Base-by-base conservation (phyloP, 2,329 filamentous ascomycete species). In the Rutstroemia sp. region DNA sequence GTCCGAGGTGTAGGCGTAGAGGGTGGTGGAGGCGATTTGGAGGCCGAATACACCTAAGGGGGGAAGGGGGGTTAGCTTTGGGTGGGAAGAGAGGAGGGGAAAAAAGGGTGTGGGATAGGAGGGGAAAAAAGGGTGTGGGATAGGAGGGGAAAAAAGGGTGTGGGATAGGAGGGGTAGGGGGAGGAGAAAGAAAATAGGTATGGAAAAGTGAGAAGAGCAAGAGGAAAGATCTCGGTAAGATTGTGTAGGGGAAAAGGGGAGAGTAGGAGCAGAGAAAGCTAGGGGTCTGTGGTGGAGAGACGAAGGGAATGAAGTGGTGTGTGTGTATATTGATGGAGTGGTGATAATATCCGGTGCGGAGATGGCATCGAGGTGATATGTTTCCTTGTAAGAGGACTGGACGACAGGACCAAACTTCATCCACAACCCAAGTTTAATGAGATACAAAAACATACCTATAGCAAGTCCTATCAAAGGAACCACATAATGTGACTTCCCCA, bases 1-100 rank as follows among this genome's bases (percentile, higher is more conserved):
- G 48, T 68, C 66, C 2, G 62, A 63, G 8, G 65, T 57, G 48
- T 68, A 68, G 19, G 65, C 57, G 38, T 68, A 68, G 14, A 68
- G 61, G 6, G 58, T 62, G 1, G 66, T 68, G 19, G 51, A 58
- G 1, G 62, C 58, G 23, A 68, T 67, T 34, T 68, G 66, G 3
- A 68, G 58, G 0, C 66, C 66, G 54, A 68, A 66, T 14, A 64
- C 45, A 16, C 52, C 52, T 55, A 16, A 5, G 61, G 2, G 39
- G 2, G 39, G 39, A 19, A 8, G 39, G 1, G 9, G 39, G 39
- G 39, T 41, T 14, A n/a, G n/a, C n/a, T n/a, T n/a, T n/a, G n/a
- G n/a, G n/a, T n/a, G n/a, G n/a, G n/a, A n/a, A n/a, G n/a, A n/a
- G n/a, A n/a, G n/a, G n/a, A n/a, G n/a, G 34, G 21, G 21, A 34